Evolutionary conservation across 192 early-diverging fungal genomes (phyloP).

Genomic region (Dispira simplex): DNA sequence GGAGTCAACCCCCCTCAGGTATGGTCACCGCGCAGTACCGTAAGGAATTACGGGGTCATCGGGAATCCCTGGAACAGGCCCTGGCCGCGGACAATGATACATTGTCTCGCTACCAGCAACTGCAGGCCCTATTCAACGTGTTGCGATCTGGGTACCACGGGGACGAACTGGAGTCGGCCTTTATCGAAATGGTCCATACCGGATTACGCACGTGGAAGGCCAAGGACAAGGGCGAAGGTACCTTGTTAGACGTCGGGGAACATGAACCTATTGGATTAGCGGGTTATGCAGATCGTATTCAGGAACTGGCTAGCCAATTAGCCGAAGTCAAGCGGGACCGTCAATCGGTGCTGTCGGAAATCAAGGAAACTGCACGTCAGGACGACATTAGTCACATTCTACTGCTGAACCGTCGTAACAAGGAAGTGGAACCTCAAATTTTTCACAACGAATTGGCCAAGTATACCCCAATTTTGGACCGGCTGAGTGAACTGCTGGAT

Average conservation of each 20-base stretch:
- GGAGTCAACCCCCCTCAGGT: constrained; percentile 73
- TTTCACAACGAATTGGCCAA: constrained; percentile 88
- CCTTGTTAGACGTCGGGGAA: constrained; percentile 40
- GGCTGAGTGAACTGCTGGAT: constrained; percentile 55
- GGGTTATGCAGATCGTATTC: constrained; percentile 22
- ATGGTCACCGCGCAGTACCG: constrained; percentile 53
- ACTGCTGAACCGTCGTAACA: constrained; percentile 52
- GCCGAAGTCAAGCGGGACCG: constrained; percentile 23
- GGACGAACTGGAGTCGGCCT: constrained; percentile 28
- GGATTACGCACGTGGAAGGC: constrained; percentile 21
- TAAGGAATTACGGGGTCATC: constrained; percentile 56
- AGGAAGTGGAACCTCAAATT: constrained; percentile 69
- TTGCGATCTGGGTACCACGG: constrained; percentile 26
- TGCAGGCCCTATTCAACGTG: constrained; percentile 24
- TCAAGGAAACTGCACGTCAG: constrained; percentile 36
- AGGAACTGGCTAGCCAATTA: constrained; percentile 23
- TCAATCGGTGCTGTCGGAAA: constrained; percentile 33
- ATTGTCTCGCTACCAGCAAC: constrained; percentile 22
- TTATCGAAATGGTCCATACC: constrained; percentile 26
- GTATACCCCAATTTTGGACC: constrained; percentile 61
- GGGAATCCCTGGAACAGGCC: constrained; percentile 64
- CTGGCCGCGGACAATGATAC: constrained; percentile 41
- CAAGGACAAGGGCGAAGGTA: constrained; percentile 22
- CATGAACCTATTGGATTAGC: constrained; percentile 23
- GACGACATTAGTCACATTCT: constrained; percentile 82